These are phyloP conservation scores for Trichoderma harzianum DNA, from an alignment of 2,329 filamentous ascomycete species.

Conservation along the genomic window DNA sequence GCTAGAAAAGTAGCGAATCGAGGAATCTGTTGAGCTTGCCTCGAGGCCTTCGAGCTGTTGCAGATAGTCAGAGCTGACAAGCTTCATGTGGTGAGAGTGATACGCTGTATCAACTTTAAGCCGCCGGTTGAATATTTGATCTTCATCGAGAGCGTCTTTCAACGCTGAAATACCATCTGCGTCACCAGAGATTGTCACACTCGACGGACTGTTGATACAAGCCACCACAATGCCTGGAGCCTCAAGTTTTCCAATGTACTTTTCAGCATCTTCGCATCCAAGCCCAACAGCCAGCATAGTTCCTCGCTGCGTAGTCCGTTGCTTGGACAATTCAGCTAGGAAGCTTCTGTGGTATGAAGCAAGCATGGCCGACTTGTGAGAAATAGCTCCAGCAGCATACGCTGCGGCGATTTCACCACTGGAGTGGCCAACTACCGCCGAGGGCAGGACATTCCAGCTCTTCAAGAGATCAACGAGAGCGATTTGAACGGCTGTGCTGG, in stretches of 20 bases:
- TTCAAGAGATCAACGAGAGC: constrained; percentile 23
- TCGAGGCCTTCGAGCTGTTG: background rate
- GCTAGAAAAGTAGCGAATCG: background rate
- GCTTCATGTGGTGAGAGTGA: constrained; percentile 16
- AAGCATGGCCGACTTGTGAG: constrained; percentile 21
- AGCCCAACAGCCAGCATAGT: constrained; percentile 27
- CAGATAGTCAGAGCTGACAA: background rate
- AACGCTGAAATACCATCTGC: constrained; percentile 26
- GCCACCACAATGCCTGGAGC: constrained; percentile 26
- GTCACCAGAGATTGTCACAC: constrained; percentile 35
- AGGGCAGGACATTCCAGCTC: constrained; percentile 19
- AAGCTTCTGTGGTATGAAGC: constrained; percentile 26
- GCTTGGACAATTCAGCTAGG: constrained; percentile 12
- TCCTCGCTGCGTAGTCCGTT: constrained; percentile 17
- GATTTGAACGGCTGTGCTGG: constrained; percentile 25
- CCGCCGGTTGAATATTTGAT: constrained; percentile 26
- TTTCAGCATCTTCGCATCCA: background rate
- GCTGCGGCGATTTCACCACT: constrained; percentile 36
- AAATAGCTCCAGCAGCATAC: constrained; percentile 31
- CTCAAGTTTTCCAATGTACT: background rate
- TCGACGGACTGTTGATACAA: constrained; percentile 32
- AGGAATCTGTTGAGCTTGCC: background rate
- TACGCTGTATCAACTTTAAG: constrained; percentile 17
- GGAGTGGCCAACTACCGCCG: constrained; percentile 25
- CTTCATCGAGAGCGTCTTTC: constrained; percentile 22